phyloP scores from a whole-genome alignment of 2,329 filamentous ascomycete genomes.

The Blumeria graminis region DNA sequence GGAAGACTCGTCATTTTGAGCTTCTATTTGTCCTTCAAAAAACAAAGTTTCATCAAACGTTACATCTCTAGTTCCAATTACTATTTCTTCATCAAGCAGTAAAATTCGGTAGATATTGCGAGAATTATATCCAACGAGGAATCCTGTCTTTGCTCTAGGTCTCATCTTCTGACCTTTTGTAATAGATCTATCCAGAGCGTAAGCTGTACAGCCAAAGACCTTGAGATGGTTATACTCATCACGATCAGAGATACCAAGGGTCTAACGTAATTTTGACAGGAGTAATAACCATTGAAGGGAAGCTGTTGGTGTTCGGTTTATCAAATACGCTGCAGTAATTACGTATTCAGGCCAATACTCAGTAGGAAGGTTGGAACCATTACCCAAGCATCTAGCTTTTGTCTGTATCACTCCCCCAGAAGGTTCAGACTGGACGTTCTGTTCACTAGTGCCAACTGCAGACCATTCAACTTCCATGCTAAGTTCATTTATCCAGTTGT shows the following conservation, averaged over 20 bases:
- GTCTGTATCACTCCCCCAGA: neutral
- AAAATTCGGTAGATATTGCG: neutral
- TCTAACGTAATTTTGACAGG: neutral
- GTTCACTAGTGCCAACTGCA: neutral
- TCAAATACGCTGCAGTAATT: neutral
- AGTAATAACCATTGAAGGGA: neutral
- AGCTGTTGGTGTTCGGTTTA: neutral
- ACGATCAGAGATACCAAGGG: neutral
- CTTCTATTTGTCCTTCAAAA: neutral
- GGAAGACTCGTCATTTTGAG: neutral
- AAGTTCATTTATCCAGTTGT: neutral
- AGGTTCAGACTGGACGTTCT: neutral
- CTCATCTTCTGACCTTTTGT: neutral
- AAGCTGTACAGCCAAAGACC: neutral
- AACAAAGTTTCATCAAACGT: neutral
- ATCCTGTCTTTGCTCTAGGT: neutral
- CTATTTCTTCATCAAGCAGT: neutral
- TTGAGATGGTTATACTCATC: neutral
- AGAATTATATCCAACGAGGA: neutral
- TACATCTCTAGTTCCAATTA: neutral
- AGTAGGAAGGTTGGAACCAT: neutral
- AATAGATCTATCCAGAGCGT: neutral
- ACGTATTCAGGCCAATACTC: neutral
- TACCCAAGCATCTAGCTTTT: neutral
- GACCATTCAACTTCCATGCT: neutral